A percentile compares a stretch with the other conserved stretches of the same genome.
phyloP scores from a whole-genome alignment of 2,329 filamentous ascomycete genomes.

The Fusarium pininemorale region DNA sequence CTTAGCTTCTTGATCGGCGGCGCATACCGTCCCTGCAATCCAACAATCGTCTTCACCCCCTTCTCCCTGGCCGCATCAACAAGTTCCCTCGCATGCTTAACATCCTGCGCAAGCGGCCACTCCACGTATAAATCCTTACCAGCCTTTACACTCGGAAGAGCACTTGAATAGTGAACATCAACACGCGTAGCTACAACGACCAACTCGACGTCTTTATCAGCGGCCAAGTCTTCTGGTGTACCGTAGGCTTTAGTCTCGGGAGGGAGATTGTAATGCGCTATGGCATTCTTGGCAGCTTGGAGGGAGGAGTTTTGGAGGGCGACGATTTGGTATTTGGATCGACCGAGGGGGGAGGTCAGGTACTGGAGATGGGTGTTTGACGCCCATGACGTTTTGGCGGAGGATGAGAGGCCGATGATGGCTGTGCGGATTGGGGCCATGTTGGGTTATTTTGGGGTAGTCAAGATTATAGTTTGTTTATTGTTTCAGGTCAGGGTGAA shows the following conservation, averaged over 20 bases:
- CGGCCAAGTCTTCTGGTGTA: constrained; percentile 57
- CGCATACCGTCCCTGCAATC: constrained; percentile 59
- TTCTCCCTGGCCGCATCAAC: constrained; percentile 46
- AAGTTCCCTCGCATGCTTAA: constrained; percentile 53
- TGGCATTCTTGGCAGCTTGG: constrained; percentile 55
- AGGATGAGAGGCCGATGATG: constrained; percentile 66
- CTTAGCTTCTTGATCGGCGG: constrained; percentile 56
- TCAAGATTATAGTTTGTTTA: neutral
- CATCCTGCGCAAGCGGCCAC: constrained; percentile 64
- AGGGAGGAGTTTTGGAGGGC: constrained; percentile 62
- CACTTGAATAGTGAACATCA: constrained; percentile 59
- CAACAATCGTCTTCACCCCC: constrained; percentile 55
- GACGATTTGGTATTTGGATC: constrained; percentile 57
- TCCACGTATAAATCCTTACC: constrained; percentile 66
- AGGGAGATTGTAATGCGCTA: constrained; percentile 53
- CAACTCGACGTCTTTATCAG: constrained; percentile 61
- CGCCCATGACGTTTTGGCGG: constrained; percentile 64
- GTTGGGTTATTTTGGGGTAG: neutral
- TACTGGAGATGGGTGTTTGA: constrained; percentile 67
- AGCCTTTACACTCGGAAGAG: constrained; percentile 57
- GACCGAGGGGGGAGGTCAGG: constrained; percentile 57
- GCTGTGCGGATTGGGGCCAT: constrained; percentile 64
- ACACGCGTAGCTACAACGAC: constrained; percentile 65
- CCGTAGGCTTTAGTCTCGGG: constrained; percentile 59
- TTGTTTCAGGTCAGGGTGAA: too few relatives aligned